These are phyloP conservation scores for Rhodotorula sphaerocarpa DNA, from an alignment of 768 basidiomycete genomes.

Conservation along the genomic window DNA sequence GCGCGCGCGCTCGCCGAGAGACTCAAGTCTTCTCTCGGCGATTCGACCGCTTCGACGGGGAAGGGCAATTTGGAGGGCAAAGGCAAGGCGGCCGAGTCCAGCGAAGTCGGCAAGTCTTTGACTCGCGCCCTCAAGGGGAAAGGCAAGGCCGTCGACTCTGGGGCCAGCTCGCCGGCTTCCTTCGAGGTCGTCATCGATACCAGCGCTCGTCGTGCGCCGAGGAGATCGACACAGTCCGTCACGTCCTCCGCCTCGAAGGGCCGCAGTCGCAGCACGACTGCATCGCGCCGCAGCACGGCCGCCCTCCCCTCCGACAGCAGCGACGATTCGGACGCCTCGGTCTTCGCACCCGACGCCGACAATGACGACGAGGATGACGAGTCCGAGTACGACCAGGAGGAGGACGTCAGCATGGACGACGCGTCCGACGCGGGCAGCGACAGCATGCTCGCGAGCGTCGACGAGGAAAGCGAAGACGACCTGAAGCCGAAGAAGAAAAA, in stretches of 20 bases:
- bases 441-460: neutral
- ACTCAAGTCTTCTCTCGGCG: slow-evolving; percentile 4
- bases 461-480: slow-evolving; percentile 20
- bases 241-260: neutral
- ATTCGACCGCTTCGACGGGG: neutral
- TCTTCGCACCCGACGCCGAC: slow-evolving; percentile 3
- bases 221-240: neutral
- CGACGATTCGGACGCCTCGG: slow-evolving; percentile 20
- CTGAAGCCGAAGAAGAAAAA: slow-evolving; percentile 20
- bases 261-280: neutral
- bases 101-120: neutral
- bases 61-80: slow-evolving; percentile 17
- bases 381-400: slow-evolving; percentile 6
- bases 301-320: neutral
- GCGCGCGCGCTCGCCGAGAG: slow-evolving; percentile 14
- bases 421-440: slow-evolving; percentile 2
- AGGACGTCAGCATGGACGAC: neutral
- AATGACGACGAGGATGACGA: slow-evolving; percentile 11
- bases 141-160: neutral
- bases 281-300: neutral
- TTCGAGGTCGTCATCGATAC: neutral
- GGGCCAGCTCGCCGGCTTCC: neutral
- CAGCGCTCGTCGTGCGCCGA: neutral
- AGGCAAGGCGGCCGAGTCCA: slow-evolving; percentile 12
- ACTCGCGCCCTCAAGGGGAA: neutral